Percentiles rank a stretch among this genome's conserved stretches.
Evolutionary conservation across 257 asterid genomes (phyloP).

Genomic region (Solanum stenotomum): DNA sequence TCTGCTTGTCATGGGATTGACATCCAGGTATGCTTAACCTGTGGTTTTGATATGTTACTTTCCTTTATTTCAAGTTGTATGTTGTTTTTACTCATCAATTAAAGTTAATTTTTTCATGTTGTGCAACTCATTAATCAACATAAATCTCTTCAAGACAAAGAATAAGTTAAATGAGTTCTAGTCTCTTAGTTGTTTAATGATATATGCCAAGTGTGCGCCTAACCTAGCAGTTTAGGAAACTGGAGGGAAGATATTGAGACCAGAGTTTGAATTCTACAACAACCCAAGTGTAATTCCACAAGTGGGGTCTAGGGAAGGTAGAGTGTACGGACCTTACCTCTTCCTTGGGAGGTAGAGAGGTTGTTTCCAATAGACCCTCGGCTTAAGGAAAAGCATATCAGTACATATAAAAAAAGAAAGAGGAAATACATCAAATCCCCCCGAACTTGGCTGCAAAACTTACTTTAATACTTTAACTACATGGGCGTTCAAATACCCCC

Average conservation of each 20-base stretch:
- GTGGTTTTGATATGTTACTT: not conserved
- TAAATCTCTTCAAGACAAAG: not conserved
- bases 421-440: too few species aligned
- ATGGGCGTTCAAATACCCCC: too few species aligned
- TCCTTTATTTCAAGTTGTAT: not conserved
- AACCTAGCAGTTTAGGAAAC: not conserved
- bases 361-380: not conserved
- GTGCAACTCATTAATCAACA: not conserved
- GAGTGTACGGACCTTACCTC: not conserved
- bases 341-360: not conserved
- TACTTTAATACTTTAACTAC: too few species aligned
- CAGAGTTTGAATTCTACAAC: not conserved
- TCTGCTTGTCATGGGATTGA: slow-evolving; percentile 37
- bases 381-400: not conserved
- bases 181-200: not conserved
- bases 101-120: not conserved
- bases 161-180: not conserved
- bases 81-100: not conserved
- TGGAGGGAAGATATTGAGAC: not conserved
- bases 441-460: too few species aligned
- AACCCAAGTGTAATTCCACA: not conserved
- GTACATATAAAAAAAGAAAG: not conserved
- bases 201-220: not conserved
- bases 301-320: not conserved
- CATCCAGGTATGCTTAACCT: slow-evolving; percentile 33